A percentile compares a stretch with the other conserved stretches of the same genome.
These are phyloP conservation scores for Sutorius eximius DNA, from an alignment of 1,284 basidiomycete genomes.

Conservation along the genomic window DNA sequence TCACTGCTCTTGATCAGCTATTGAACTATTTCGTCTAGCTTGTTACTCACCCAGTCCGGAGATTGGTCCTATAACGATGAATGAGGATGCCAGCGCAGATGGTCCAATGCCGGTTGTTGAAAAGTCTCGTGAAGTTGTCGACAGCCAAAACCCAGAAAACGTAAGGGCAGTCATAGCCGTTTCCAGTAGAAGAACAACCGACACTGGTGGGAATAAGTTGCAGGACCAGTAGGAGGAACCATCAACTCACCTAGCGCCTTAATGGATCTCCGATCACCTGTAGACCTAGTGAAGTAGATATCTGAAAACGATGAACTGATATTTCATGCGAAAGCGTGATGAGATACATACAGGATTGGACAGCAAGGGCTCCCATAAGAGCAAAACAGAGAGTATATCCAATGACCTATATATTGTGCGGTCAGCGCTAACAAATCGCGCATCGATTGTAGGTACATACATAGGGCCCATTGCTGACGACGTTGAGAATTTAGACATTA, in stretches of 20 bases:
- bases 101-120: not conserved
- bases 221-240: not conserved
- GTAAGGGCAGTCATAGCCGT: constrained; percentile 4
- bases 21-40: rapidly evolving
- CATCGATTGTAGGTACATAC: not conserved
- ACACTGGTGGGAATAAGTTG: constrained; percentile 7
- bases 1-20: constrained; percentile 13
- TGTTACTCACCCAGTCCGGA: constrained; percentile 19
- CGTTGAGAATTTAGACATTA: not conserved
- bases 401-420: not conserved
- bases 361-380: not conserved
- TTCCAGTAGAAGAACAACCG: constrained; percentile 18
- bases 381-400: not conserved
- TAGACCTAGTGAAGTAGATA: constrained; percentile 12
- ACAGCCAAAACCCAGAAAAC: constrained; percentile 16
- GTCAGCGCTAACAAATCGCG: not conserved
- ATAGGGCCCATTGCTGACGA: not conserved
- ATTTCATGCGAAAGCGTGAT: not conserved
- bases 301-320: not conserved
- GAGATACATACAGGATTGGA: not conserved
- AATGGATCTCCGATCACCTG: constrained; percentile 5
- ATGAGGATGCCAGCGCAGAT: not conserved
- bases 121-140: not conserved
- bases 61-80: not conserved
- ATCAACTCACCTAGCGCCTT: constrained; percentile 4